Percentiles rank a stretch among this genome's conserved stretches.
phyloP scores from a whole-genome alignment of 805 yeast species.

The Cyberlindnera samutprakarnensis region DNA sequence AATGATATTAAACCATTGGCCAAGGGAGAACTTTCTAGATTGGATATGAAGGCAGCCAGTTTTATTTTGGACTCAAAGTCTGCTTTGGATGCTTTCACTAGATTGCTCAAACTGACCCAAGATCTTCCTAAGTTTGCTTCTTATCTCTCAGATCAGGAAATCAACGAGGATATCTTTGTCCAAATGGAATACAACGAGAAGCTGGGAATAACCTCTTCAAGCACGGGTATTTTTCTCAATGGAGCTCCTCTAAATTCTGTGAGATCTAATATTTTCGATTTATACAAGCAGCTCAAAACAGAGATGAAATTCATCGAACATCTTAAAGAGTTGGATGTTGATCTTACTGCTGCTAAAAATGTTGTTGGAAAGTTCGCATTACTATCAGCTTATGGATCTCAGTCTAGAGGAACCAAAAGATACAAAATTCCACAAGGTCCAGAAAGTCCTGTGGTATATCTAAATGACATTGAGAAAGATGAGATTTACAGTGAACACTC shows the following conservation, averaged over 20 bases:
- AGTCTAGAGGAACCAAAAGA: constrained; percentile 17
- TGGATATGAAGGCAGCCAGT: constrained; percentile 36
- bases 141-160: constrained; percentile 14
- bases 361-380: constrained; percentile 35
- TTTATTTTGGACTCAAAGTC: constrained; percentile 16
- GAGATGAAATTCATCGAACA: constrained; percentile 26
- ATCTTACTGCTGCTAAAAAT: constrained; percentile 26
- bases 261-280: constrained; percentile 34
- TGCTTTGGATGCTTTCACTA: constrained; percentile 26
- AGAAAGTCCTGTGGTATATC: constrained; percentile 42
- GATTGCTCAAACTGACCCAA: constrained; percentile 32
- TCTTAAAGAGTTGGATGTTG: constrained; percentile 26
- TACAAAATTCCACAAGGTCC: constrained; percentile 20
- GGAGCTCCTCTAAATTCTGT: constrained; percentile 52
- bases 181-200: constrained; percentile 26
- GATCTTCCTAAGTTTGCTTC: constrained; percentile 52
- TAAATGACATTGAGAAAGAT: constrained; percentile 74
- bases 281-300: constrained; percentile 31
- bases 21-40: constrained; percentile 25
- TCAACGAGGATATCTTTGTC: constrained; percentile 20
- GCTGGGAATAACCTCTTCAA: constrained; percentile 31
- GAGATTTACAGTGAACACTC: constrained; percentile 40
- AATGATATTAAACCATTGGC: constrained; percentile 26
- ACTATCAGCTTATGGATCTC: constrained; percentile 14
- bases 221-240: constrained; percentile 55